These are phyloP conservation scores for Venturia effusa DNA, from an alignment of 2,329 filamentous ascomycete genomes.

Conservation along the genomic window DNA sequence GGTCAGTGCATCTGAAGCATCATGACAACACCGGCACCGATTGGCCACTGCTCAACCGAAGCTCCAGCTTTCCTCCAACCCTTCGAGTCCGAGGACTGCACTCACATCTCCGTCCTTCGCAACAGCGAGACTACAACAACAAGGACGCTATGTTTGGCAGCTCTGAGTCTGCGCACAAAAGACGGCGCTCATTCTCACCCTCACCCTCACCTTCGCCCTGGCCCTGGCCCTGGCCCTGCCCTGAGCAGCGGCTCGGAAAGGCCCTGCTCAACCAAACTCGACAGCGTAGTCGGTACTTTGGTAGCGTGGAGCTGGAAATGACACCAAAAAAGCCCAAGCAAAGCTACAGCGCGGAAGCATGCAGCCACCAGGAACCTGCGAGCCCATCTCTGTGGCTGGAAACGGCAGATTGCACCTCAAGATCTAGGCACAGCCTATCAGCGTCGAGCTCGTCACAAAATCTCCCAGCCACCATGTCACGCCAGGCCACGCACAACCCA, in stretches of 20 bases:
- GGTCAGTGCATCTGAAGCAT: too few relatives aligned
- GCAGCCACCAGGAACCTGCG: constrained; percentile 1
- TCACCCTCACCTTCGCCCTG: too few relatives aligned
- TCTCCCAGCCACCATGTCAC: background rate
- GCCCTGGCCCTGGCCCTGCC: background rate
- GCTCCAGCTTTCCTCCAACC: too few relatives aligned
- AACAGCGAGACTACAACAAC: too few relatives aligned
- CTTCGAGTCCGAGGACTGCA: too few relatives aligned
- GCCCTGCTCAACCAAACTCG: background rate
- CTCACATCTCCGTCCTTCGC: too few relatives aligned
- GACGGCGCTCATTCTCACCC: too few relatives aligned
- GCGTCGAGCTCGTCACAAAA: background rate
- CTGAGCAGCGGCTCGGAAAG: background rate
- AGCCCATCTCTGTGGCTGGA: background rate
- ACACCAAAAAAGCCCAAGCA: background rate
- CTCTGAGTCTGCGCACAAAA: too few relatives aligned
- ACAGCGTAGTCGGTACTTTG: background rate
- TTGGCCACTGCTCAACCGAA: too few relatives aligned
- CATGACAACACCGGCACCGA: too few relatives aligned
- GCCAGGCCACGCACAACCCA: background rate
- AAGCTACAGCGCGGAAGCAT: background rate
- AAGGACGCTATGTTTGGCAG: too few relatives aligned
- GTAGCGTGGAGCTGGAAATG: background rate
- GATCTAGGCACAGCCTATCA: background rate
- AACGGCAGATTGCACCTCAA: background rate